Evolutionary conservation across 106 monocot genomes (phyloP), one percentile per base, ranked within the genome.

Genomic region (Apostasia ramifera): DNA sequence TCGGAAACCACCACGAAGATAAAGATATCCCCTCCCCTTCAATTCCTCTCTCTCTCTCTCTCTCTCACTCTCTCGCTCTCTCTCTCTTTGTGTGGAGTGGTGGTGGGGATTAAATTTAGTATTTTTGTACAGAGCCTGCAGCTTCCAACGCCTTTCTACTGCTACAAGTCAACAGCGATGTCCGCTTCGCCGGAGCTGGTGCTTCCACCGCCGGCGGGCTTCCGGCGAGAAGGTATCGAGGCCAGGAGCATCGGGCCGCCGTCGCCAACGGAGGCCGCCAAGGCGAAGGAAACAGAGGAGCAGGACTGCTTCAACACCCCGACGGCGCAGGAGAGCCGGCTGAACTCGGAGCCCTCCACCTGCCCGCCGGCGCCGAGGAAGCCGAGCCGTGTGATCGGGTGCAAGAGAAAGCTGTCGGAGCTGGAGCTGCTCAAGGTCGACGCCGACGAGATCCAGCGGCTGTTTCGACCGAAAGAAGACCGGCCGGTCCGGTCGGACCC

Each of bases 281-380:
- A 40, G 0, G n/a, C 14, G 1, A 11, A 74, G 47, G 47, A 57
- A 39, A 46, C 66, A 43, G 45, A 11, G 6, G 57, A 46, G 9
- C 50, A 64, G 13, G 10, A 14, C 3, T 26, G 38, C 3, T 81
- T 77, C 63, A 67, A 47, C 37, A 81, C 81, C 13, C 81, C 81
- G 68, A 77, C 72, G 4, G 47, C 61, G 1, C 63, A 63, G 54
- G 77, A 69, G 61, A 68, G 55, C 56, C 54, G 56, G 49, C 44
- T 81, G 40, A 56, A 66, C 37, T 48, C 50, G 1, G 72, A n/a
- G 3, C 54, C 57, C 3, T 11, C 14, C 14, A 68, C 41, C 37
- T 81, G 81, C 61, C 81, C 81, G n/a, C 81, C 78, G 56, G 74
- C 85, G 12, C 80, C 85, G 47, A 58, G 47, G 71, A 78, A 75